Base-by-base conservation (phyloP, 2,329 filamentous ascomycete species). In the Fusarium cyanostomum region DNA sequence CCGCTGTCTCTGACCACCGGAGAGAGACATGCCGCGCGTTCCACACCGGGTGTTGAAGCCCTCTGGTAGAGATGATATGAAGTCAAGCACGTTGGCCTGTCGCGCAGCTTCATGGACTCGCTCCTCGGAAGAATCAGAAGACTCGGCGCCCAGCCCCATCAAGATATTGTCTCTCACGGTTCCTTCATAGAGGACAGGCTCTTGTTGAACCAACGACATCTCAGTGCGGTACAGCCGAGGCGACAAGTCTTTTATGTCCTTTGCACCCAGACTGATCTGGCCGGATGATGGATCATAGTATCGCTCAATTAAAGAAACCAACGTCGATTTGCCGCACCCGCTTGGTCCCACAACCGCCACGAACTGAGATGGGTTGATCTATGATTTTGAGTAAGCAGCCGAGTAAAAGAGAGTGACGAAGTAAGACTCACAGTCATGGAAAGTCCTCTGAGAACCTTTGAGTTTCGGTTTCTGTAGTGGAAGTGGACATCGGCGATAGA, bases 1-100 rank as follows among this genome's bases (percentile, higher is more conserved):
- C 8, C 86, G 83, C 71, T 91, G 88, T 13, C 87, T 78, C 69
- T 91, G 88, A 1, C 89, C 89, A 26, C 89, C 89, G 2, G 86
- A 89, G 2, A 91, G 76, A 66, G 87, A 85, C 31, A 85, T 82
- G 1, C 88, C 88, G 16, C 82, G 81, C 63, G 88, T 83, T 4
- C 88, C 88, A 4, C 89, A 86, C 2, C 78, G 75, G 0, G 87
- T 88, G 1, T 81, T 77, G 59, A 89, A 87, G 1, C 84, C 84
- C 28, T 72, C 68, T 2, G 71, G 71, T 0, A 73, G 60, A 0
- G 71, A 73, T 0, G 62, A 61, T 16, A 74, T 39, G 52, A 84
- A 84, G 27, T 81, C 80, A 43, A 79, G 75, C 1, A 80, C 80
- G 67, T 81, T 82, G 11, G 82, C 80, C 53, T 81, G 77, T 21